Base-by-base conservation (phyloP, 1,284 basidiomycete genomes). In the Cyathus olla region DNA sequence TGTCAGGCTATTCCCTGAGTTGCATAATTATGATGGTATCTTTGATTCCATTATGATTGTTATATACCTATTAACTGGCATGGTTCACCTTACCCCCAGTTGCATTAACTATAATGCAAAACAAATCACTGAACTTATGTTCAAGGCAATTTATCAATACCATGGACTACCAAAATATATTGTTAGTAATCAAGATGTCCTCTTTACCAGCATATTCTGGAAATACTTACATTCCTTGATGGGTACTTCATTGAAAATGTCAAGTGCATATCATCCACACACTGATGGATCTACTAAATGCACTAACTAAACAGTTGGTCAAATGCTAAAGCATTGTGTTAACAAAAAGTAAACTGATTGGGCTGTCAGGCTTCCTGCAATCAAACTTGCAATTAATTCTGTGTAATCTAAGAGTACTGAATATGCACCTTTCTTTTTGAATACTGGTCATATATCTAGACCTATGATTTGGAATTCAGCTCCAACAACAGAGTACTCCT, bases 181-280 rank as follows among this genome's bases (percentile, higher is more conserved):
- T 29, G 66, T 85, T 5, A 78, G 75, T 27, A 78, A 85, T 58
- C 62, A 79, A 0, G 83, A 86, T 61, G 66, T 75, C 0, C 62
- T 80, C 9, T 87, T 85, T 62, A 81, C 80, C 0, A 77, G 75
- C 11, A 47, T 35, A 1, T 86, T 86, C 63, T 87, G 85, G 83
- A 62, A 62, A 9, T 57, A 73, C 1, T 60, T 85, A 0, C 65
- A 80, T 56, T 52, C 66, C 24, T 64, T 82, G 1, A 68, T 79
- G 1, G 65, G 65, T 2, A 63, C 62, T 1, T 56, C 67, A 46
- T 64, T 83, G 0, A 62, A 66, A 3, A 76, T 87, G 76, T 85
- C 80, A 0, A 79, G 78, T 2, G 66, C 80, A 0, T 86, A 78
- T 53, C 83, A 86, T 54, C 84, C 83, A 0, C 68, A 86, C 58